These are phyloP conservation scores for Diospyros lotus DNA, from an alignment of 148 eudicot species.

Conservation along the genomic window DNA sequence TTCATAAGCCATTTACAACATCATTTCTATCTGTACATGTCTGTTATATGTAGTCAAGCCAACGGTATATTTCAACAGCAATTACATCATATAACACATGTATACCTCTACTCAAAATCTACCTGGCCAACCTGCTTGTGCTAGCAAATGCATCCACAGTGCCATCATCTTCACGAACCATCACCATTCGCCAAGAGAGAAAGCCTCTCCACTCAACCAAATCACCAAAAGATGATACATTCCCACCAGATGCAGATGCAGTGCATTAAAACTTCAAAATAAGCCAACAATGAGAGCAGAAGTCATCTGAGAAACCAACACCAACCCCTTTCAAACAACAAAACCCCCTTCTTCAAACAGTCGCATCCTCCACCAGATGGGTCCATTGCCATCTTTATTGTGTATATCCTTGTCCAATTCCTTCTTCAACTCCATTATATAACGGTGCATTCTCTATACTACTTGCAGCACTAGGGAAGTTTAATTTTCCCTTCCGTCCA, in stretches of 20 bases:
- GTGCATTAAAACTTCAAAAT: neutral
- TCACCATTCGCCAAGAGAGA: neutral
- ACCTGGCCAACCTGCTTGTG: neutral
- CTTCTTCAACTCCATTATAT: neutral
- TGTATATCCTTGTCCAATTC: neutral
- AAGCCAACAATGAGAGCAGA: neutral
- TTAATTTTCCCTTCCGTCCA: slow-evolving; percentile 38
- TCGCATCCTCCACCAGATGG: neutral
- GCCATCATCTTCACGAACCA: neutral
- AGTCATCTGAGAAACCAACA: neutral
- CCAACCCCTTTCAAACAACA: neutral
- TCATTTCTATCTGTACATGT: too few relatives aligned
- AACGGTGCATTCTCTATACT: neutral
- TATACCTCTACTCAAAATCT: too few relatives aligned
- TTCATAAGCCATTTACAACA: too few relatives aligned
- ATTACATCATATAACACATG: too few relatives aligned
- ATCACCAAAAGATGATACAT: neutral
- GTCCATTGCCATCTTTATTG: neutral
- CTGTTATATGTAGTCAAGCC: too few relatives aligned
- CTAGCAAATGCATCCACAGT: neutral
- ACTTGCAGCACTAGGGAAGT: slow-evolving; percentile 3
- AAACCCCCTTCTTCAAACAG: neutral
- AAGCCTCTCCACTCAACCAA: too few relatives aligned
- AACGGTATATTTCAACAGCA: too few relatives aligned
- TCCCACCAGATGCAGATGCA: neutral